Percentiles rank a stretch among this genome's conserved stretches.
Evolutionary conservation across 192 early-diverging fungal genomes (phyloP).

Genomic region (Mortierella antarctica): DNA sequence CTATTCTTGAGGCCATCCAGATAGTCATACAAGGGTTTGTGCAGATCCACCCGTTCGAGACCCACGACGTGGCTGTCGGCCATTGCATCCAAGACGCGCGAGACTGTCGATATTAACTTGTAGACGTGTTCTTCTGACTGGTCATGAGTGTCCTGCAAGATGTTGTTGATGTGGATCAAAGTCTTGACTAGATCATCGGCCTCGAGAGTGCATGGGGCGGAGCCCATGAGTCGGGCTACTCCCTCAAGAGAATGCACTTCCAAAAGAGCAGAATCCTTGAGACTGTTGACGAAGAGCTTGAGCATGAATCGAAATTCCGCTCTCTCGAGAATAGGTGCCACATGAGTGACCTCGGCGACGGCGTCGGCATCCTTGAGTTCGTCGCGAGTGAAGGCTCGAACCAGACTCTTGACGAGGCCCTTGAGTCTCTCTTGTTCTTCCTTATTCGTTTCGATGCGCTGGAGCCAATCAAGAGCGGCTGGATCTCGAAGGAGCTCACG

Average conservation of each 20-base stretch:
- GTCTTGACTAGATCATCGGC: slow-evolving; percentile 8
- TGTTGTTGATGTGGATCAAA: background rate
- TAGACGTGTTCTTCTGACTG: slow-evolving; percentile 6
- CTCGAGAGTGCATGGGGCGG: background rate
- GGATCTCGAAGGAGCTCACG: background rate
- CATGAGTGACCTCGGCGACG: background rate
- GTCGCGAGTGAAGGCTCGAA: background rate
- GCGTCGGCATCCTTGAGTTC: background rate
- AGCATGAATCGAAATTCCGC: background rate
- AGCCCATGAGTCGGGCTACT: background rate
- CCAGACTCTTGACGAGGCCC: background rate
- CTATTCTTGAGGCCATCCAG: background rate
- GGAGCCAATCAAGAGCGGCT: background rate
- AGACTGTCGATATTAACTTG: background rate
- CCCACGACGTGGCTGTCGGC: slow-evolving; percentile 1
- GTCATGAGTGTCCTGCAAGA: background rate
- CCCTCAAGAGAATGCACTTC: slow-evolving; percentile 1
- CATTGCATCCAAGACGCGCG: slow-evolving; percentile 8
- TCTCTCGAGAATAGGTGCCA: slow-evolving; percentile 1
- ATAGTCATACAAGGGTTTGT: slow-evolving; percentile 1
- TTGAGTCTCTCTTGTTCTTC: slow-evolving; percentile 2
- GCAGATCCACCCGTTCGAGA: slow-evolving; percentile 2
- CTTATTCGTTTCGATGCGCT: background rate
- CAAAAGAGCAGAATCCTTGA: background rate
- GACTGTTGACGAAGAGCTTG: background rate